Conservation (phyloP, 78 protist genomes). For the Protostelium mycophagum region DNA sequence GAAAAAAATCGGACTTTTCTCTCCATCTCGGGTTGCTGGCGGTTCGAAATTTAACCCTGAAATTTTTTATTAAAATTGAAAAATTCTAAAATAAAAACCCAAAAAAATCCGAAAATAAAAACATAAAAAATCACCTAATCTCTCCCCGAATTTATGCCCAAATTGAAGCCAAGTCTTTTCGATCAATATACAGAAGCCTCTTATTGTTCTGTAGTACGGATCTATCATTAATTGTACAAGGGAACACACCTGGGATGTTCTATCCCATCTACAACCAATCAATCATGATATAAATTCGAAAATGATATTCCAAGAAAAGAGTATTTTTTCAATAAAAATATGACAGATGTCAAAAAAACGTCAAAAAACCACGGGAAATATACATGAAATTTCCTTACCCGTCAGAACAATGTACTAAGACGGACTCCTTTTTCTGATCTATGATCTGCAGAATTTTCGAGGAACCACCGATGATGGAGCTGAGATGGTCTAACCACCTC, state of each 20-base stretch:
- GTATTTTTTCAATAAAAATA: background rate
- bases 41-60: conserved; percentile 3
- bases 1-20: conserved; percentile 52
- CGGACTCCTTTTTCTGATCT: conserved; percentile 47
- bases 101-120: no score
- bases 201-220: conserved; percentile 84
- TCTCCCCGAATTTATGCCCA: conserved; percentile 86
- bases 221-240: conserved; percentile 79
- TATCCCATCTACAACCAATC: conserved; percentile 95
- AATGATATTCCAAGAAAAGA: background rate
- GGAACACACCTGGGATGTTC: conserved; percentile 84
- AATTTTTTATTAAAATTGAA: no score
- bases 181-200: conserved; percentile 84
- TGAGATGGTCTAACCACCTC: conserved; percentile 58
- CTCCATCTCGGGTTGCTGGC: conserved; percentile 17
- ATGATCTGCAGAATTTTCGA: conserved; percentile 46
- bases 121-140: no score
- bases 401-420: conserved; percentile 63
- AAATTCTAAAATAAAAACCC: background rate
- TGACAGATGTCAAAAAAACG: no score
- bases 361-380: no score
- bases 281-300: background rate
- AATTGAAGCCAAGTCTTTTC: conserved; percentile 92
- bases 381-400: background rate
- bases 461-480: conserved; percentile 32